Base-by-base conservation (phyloP, 176 grass and related monocot genomes). In the Cenchrus purpureus region DNA sequence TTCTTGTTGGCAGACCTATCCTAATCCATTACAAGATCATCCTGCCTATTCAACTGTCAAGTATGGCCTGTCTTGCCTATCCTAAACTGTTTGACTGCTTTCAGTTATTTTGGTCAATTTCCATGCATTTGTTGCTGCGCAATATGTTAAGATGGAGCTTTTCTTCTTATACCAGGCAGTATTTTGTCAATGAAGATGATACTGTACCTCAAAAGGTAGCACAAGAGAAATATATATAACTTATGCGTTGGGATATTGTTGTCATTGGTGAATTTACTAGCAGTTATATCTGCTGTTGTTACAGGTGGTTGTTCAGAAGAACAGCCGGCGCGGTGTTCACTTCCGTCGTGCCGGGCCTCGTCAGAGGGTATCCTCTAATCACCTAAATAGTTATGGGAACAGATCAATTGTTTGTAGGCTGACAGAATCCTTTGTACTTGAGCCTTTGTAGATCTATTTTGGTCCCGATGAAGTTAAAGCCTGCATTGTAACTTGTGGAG, bases 401-500 rank as follows among this genome's bases (percentile, higher is more conserved):
- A 28, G 44, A 65, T 56, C 64, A 42, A 52, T 86, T 52, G 3
- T 31, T 7, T 79, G 67, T 88, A 59, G 54, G 12, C 81, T 87
- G 60, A 90, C 31, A 82, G 11, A 78, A 87, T 62, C 28, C 54
- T 76, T 81, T 92, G 44, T 25, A 61, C 65, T 85, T 76, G 4
- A 74, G 79, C 48, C 15, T 84, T 69, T 42, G 76, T 85, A 99
- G 97, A 43, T 99, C 61, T 90, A 96, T 74, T 99, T 94, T 60
- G 91, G 95, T 17, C 81, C 97, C 25, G 94, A 96, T 78, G 94
- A 99, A 54, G 97, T 96, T 28, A 83, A 89, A 78, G 86, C 91
- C 54, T 99, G 97, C 84, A 99, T 99, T 92, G 94, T 99, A 72
- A 96, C 91, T 29, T 99, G 97, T 85, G 97, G 97, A 83, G 97